Evolutionary conservation across 352 stramenopile genomes (phyloP), one percentile per base, ranked within the genome.

Genomic region (Hyaloperonospora brassicae): DNA sequence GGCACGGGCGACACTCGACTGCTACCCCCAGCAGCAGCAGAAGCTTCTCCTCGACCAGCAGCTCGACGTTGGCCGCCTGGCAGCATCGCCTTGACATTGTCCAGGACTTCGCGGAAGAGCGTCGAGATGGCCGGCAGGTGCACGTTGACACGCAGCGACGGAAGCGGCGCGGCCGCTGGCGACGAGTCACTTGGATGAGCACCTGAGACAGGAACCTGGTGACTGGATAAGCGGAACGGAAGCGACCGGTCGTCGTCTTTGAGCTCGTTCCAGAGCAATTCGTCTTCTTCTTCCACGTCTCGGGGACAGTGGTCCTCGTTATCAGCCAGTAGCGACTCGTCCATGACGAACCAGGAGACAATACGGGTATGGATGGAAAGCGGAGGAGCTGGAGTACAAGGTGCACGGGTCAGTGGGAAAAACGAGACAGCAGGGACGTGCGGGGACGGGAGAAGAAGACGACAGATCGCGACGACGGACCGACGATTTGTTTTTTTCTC

Each of bases 221-320:
- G 43, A 38, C 42, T 44, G 48, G 31, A 2, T 23, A 45, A 43
- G 3, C 61, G 61, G 34, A 73, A 76, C 5, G 57, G 48, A 22
- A 48, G 64, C 23, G 68, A 38, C 8, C 54, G 52, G 51, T 76
- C 61, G 55, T 87, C 65, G 54, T 89, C 73, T 48, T 86, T 79
- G 36, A 86, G 76, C 61, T 84, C 80, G 46, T 86, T 84, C 80
- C 80, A 91, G 38, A 91, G 72, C 56, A 85, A 68, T 66, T 91
- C 80, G 10, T 91, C 78, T 13, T 87, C 80, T 9, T 81, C 73
- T 41, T 72, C 64, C 5, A 55, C 62, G 41, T 66, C 8, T 8
- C 27, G 56, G 11, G 14, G 41, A 17, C 66, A 49, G 50, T 61
- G 57, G 30, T 64, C 61, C 6, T 70, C 61, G n/a, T 69, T 72